Conservation (phyloP, 352 stramenopile genomes). For the Thraustotheca clavata region DNA sequence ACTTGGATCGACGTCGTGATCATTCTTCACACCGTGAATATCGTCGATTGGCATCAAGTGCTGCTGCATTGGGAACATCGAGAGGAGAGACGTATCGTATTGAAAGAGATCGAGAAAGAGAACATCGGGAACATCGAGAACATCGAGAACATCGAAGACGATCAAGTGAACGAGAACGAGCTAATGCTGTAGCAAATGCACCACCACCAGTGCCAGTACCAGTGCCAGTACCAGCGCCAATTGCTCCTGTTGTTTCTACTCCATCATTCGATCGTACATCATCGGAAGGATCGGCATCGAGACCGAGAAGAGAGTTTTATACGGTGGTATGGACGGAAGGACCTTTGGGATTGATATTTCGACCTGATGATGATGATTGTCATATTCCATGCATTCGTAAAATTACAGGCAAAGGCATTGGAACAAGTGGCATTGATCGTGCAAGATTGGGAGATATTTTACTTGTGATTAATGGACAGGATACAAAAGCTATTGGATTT, state of each 20-base stretch:
- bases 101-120: not conserved
- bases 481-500: slow-evolving; percentile 78
- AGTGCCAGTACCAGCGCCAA: too few species aligned
- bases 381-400: slow-evolving; percentile 84
- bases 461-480: slow-evolving; percentile 75
- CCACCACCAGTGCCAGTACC: not conserved
- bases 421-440: slow-evolving; percentile 71
- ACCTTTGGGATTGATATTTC: slow-evolving; percentile 77
- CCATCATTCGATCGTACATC: too few species aligned
- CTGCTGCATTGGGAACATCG: not conserved
- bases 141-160: not conserved
- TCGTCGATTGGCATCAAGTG: not conserved
- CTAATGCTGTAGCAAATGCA: not conserved
- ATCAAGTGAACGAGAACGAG: not conserved
- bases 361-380: slow-evolving; percentile 77
- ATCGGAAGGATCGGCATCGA: not conserved
- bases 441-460: slow-evolving; percentile 70
- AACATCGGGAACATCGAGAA: not conserved
- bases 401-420: slow-evolving; percentile 76
- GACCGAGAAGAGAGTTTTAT: slow-evolving; percentile 67
- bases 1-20: not conserved
- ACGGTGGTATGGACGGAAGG: slow-evolving; percentile 81
- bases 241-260: too few species aligned
- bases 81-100: not conserved
- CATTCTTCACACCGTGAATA: slow-evolving; percentile 1